Conservation (phyloP, 108 stramenopile genomes). For the Stephanodiscus minutulus region DNA sequence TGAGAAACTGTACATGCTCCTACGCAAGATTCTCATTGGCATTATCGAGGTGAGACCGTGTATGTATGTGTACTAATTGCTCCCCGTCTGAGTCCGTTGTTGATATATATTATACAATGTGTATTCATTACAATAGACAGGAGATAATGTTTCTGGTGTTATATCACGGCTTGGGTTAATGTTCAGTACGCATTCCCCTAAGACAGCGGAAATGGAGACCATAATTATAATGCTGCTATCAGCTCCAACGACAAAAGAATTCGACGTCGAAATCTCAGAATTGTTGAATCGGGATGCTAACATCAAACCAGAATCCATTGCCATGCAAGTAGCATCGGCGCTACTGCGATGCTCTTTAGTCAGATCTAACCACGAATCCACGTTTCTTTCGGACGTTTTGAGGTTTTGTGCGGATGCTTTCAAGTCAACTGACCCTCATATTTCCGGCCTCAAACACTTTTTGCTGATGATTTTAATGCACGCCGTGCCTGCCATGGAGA, state of each 20-base stretch:
- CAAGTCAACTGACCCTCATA: conserved; percentile 1
- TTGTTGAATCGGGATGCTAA: background rate
- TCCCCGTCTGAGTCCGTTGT: background rate
- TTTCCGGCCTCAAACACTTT: conserved; percentile 22
- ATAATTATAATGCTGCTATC: conserved; percentile 17
- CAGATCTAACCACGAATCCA: background rate
- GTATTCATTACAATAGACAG: background rate
- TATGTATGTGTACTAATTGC: conserved; percentile 4
- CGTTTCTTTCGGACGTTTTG: conserved; percentile 11
- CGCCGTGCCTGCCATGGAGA: conserved; percentile 2
- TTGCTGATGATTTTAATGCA: conserved; percentile 22
- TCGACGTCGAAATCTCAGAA: background rate
- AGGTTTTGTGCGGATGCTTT: conserved; percentile 11
- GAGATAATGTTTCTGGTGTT: conserved; percentile 7
- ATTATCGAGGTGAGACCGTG: conserved; percentile 30
- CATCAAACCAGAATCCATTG: background rate
- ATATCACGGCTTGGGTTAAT: conserved; percentile 8
- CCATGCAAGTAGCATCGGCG: conserved; percentile 6
- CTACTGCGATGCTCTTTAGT: conserved; percentile 11
- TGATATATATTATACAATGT: background rate
- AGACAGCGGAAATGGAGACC: conserved; percentile 14
- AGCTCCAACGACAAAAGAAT: background rate
- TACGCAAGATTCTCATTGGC: conserved; percentile 21
- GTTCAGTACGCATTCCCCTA: background rate
- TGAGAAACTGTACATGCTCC: conserved; percentile 8